Evolutionary conservation across 257 asterid genomes (phyloP).

Genomic region (Gentiana straminea): DNA sequence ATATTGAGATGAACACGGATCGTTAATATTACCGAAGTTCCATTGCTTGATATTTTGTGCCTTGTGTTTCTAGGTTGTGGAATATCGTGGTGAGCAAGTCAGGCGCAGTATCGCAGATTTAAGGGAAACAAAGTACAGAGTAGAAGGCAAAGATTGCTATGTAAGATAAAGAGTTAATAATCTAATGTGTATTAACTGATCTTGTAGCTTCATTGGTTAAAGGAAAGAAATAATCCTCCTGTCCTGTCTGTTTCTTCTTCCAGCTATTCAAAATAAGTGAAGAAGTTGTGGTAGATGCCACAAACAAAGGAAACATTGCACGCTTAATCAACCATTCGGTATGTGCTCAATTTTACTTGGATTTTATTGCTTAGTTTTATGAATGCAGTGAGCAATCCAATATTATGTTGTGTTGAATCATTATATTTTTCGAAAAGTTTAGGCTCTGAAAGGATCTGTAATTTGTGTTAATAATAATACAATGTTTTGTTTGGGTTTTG

Average conservation of each 20-base stretch:
- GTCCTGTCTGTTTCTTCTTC: conserved; percentile 1
- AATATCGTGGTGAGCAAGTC: conserved; percentile 94
- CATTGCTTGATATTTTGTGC: background rate
- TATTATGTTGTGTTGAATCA: background rate
- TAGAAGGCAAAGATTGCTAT: conserved; percentile 86
- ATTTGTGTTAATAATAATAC: background rate
- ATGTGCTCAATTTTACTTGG: conserved; percentile 14
- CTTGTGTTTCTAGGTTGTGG: conserved; percentile 58
- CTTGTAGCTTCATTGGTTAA: background rate
- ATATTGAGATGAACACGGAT: too few relatives aligned
- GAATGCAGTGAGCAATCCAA: background rate
- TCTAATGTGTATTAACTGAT: background rate
- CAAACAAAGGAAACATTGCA: conserved; percentile 90
- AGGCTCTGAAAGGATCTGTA: background rate
- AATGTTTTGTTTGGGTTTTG: background rate
- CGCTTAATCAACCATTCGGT: conserved; percentile 91
- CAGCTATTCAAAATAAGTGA: conserved; percentile 94
- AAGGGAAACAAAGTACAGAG: conserved; percentile 75
- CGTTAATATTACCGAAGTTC: too few relatives aligned
- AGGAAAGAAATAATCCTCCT: conserved; percentile 1
- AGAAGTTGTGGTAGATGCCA: conserved; percentile 92
- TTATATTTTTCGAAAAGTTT: background rate
- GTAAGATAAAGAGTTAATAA: conserved; percentile 23
- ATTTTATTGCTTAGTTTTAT: background rate
- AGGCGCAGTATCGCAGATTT: conserved; percentile 86